Percentiles rank a stretch among this genome's conserved stretches.
These are phyloP conservation scores for Cladosporium sp. DNA, from an alignment of 2,329 filamentous ascomycete genomes.

Conservation along the genomic window DNA sequence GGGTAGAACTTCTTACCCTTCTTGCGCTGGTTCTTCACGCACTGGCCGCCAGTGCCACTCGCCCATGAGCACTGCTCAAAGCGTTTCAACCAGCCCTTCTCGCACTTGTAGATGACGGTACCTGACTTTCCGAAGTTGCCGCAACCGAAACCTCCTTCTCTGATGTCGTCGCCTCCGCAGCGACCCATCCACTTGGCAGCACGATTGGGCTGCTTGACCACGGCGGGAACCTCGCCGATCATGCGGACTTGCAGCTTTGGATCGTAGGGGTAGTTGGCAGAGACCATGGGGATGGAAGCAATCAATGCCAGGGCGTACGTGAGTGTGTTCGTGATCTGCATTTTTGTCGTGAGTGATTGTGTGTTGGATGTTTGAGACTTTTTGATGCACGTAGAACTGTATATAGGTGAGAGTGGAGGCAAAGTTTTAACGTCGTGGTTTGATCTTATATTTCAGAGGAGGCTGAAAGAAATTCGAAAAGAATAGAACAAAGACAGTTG, in stretches of 20 bases:
- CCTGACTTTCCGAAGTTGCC: slow-evolving; percentile 3
- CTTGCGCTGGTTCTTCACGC: slow-evolving; percentile 3
- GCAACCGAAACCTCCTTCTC: background rate
- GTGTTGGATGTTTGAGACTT: too few relatives aligned
- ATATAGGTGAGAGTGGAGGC: too few relatives aligned
- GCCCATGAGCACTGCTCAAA: background rate
- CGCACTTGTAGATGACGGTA: slow-evolving; percentile 6
- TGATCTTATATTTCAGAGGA: too few relatives aligned
- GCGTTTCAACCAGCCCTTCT: background rate
- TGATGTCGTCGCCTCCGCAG: background rate
- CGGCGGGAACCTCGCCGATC: background rate
- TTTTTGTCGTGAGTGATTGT: background rate
- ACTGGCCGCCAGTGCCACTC: slow-evolving; percentile 5
- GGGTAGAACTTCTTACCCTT: slow-evolving; percentile 9
- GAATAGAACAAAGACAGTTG: too few relatives aligned
- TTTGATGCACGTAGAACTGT: too few relatives aligned
- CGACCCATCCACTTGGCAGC: background rate
- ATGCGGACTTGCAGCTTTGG: background rate
- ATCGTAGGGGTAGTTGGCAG: background rate
- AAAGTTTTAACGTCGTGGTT: too few relatives aligned
- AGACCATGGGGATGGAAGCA: background rate
- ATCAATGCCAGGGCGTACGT: background rate
- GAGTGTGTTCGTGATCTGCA: slow-evolving; percentile 1
- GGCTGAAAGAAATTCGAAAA: too few relatives aligned
- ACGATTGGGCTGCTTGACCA: background rate